phyloP scores from a whole-genome alignment of 2,329 filamentous ascomycete genomes.

The Clarireedia hainanense region DNA sequence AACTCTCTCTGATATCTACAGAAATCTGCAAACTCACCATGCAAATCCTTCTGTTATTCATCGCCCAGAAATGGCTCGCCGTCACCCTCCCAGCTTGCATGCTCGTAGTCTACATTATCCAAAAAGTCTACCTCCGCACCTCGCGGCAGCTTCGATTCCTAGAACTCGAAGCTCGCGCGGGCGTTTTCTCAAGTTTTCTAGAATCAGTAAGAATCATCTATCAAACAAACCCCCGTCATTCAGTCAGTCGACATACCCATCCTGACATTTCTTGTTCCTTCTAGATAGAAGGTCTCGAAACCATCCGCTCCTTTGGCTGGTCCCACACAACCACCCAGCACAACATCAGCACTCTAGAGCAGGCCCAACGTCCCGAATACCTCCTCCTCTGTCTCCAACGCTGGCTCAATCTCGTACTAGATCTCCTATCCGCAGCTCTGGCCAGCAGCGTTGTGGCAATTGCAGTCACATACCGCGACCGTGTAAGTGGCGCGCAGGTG shows the following conservation, averaged over 20 bases:
- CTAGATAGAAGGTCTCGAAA: constrained; percentile 41
- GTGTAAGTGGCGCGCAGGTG: constrained; percentile 16
- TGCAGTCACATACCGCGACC: constrained; percentile 11
- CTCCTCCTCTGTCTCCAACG: constrained; percentile 47
- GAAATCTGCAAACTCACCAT: constrained; percentile 30
- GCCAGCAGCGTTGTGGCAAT: constrained; percentile 14
- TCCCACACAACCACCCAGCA: constrained; percentile 35
- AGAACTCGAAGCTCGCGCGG: constrained; percentile 54
- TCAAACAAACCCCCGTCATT: no score
- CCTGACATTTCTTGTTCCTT: no score
- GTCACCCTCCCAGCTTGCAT: constrained; percentile 40
- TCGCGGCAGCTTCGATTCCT: constrained; percentile 52
- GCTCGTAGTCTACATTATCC: constrained; percentile 40
- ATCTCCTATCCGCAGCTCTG: constrained; percentile 13
- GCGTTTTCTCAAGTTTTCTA: constrained; percentile 35
- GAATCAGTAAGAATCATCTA: constrained; percentile 27
- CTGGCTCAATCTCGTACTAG: constrained; percentile 45
- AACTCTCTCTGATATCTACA: constrained; percentile 7
- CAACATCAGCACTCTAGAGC: constrained; percentile 41
- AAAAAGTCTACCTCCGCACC: constrained; percentile 51
- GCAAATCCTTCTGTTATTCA: constrained; percentile 41
- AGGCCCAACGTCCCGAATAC: constrained; percentile 48
- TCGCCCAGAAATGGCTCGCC: constrained; percentile 37
- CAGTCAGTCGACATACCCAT: no score
- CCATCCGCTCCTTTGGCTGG: constrained; percentile 50